Percentiles rank a stretch among this genome's conserved stretches.
These are phyloP conservation scores for Candida ascalaphidarum DNA, from an alignment of 805 yeast species.

Conservation along the genomic window DNA sequence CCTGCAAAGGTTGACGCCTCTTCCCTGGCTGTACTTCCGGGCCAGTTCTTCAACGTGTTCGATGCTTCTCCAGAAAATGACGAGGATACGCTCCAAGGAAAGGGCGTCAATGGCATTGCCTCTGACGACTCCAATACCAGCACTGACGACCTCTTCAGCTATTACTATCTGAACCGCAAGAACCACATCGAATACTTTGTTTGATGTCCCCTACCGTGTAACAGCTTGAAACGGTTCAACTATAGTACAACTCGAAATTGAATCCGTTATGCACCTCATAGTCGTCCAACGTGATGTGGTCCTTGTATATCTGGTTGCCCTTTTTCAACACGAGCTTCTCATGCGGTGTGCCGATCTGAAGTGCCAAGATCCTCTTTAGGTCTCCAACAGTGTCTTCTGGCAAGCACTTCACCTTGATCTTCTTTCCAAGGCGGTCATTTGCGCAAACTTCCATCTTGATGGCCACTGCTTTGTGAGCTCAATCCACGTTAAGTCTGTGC, in stretches of 20 bases:
- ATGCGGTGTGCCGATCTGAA: constrained; percentile 72
- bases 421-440: constrained; percentile 68
- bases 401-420: constrained; percentile 80
- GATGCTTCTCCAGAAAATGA: constrained; percentile 96
- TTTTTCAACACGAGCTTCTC: constrained; percentile 69
- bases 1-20: too few species aligned
- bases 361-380: constrained; percentile 72
- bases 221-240: constrained; percentile 16
- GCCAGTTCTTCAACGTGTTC: constrained; percentile 82
- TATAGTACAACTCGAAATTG: constrained; percentile 75
- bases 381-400: constrained; percentile 84
- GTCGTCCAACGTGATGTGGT: constrained; percentile 88
- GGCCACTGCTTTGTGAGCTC: too few species aligned
- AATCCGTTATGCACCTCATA: constrained; percentile 90
- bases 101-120: constrained; percentile 26
- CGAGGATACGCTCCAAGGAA: constrained; percentile 39
- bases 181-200: constrained; percentile 47
- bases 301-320: constrained; percentile 78
- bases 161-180: constrained; percentile 17
- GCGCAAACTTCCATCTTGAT: constrained; percentile 34
- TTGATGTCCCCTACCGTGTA: constrained; percentile 7
- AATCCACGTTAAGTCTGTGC: too few species aligned
- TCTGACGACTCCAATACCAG: constrained; percentile 3
- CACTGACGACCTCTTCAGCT: constrained; percentile 13
- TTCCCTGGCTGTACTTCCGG: constrained; percentile 33